Evolutionary conservation across 495 filamentous ascomycete species (phyloP), one percentile per base, ranked within the genome.

Genomic region (Saxophila tyrrhenica): DNA sequence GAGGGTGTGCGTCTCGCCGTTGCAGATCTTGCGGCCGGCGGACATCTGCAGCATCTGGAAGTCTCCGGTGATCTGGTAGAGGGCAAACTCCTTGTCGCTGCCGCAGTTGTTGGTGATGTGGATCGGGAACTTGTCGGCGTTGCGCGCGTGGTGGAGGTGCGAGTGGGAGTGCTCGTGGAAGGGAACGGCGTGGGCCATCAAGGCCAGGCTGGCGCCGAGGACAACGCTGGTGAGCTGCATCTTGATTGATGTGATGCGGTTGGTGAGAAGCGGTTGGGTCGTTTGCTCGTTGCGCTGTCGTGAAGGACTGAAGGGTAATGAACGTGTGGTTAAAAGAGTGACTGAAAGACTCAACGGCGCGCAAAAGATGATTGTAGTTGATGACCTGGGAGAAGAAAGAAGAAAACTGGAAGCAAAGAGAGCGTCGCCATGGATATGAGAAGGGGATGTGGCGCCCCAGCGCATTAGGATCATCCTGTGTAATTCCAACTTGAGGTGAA

Each of bases 81-180:
- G 32, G 25, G 22, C 50, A 45, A 54, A 39, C 15, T 21, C 20
- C 19, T 54, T 53, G 32, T 17, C 21, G 45, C 45, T 54, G 29
- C 15, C 17, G 45, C 56, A 58, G 56, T 54, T 58, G 56, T 58
- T 58, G 21, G n/a, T 29, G 56, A 58, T 43, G 42, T 44, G 16
- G 45, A 58, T 24, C 7, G 35, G 15, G 56, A 58, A 58, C n/a
- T 50, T 58, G n/a, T 56, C 38, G 44, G 29, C 22, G 45, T 25
- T 23, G 11, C 13, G 45, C 45, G 20, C 7, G 45, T 16, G 45
- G 45, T 48, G 45, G 11, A 25, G 20, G 45, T 48, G 45, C 13
- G 9, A 7, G 23, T 48, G 45, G 13, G 3, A 5, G 45, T 48
- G 23, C 11, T 25, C 45, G 45, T 48, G 45, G 13, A 24, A 8